Evolutionary conservation across 2,329 filamentous ascomycete genomes (phyloP).

Genomic region (Penicillium sumatraense): DNA sequence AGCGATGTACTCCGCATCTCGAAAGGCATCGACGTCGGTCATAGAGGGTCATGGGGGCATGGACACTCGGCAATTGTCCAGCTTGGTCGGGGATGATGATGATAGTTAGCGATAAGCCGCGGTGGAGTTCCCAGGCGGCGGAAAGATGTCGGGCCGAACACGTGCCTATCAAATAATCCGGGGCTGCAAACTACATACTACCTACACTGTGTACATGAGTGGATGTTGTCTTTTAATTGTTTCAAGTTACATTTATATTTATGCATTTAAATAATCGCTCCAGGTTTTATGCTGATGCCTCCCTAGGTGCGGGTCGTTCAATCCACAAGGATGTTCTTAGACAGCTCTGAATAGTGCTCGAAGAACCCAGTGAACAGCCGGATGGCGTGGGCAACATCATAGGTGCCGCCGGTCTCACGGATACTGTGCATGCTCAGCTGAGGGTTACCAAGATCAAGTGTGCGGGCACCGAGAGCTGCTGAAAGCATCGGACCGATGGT

Average conservation of each 20-base stretch:
- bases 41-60: constrained; percentile 52
- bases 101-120: constrained; percentile 14
- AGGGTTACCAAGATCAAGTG: constrained; percentile 89
- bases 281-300: not conserved
- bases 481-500: constrained; percentile 98
- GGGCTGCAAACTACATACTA: no score
- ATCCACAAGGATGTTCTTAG: constrained; percentile 83
- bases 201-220: no score
- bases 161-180: constrained; percentile 18
- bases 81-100: constrained; percentile 2
- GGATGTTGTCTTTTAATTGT: no score
- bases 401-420: constrained; percentile 84
- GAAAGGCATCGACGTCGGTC: constrained; percentile 50
- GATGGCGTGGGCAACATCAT: constrained; percentile 85
- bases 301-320: constrained; percentile 40
- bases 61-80: constrained; percentile 27
- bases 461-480: constrained; percentile 82
- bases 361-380: constrained; percentile 89
- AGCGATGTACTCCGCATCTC: constrained; percentile 53
- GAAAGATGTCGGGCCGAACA: constrained; percentile 26
- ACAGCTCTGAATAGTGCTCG: constrained; percentile 78
- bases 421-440: constrained; percentile 98
- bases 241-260: not conserved
- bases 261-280: not conserved
- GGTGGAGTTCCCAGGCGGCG: constrained; percentile 17